phyloP scores from a whole-genome alignment of 164 flowering plant species.

The Houttuynia cordata region DNA sequence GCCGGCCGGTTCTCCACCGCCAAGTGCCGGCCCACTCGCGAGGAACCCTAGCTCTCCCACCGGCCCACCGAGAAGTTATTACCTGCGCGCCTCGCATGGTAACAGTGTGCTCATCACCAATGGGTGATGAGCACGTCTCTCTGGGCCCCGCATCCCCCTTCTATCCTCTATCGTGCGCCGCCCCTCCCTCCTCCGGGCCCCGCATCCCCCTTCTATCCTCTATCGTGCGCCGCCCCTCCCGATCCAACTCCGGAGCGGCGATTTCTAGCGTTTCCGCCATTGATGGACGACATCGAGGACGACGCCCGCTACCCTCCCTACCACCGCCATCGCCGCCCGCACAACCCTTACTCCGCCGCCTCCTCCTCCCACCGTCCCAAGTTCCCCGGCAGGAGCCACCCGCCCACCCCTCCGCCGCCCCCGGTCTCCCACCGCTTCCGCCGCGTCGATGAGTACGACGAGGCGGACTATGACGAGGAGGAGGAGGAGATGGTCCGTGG shows the following conservation, averaged over 20 bases:
- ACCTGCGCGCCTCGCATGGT: no score
- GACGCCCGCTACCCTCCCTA: conserved; percentile 32
- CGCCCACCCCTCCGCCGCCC: conserved; percentile 12
- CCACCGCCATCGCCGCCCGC: neutral
- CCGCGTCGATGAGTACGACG: conserved; percentile 6
- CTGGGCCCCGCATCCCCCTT: neutral
- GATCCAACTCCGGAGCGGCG: neutral
- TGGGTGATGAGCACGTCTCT: no score
- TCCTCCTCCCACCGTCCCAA: conserved; percentile 17
- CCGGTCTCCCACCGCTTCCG: conserved; percentile 2
- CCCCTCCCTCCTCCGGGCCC: neutral
- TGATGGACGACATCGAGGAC: conserved; percentile 40
- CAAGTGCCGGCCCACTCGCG: no score
- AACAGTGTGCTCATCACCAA: no score
- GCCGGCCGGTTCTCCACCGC: no score
- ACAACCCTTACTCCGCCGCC: neutral
- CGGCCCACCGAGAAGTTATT: no score
- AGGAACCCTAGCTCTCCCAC: neutral
- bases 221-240: neutral
- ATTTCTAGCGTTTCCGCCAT: neutral
- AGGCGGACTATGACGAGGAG: conserved; percentile 12
- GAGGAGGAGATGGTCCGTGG: neutral
- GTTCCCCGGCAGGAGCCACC: conserved; percentile 17
- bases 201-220: neutral
- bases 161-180: neutral